These are phyloP conservation scores for Immersiporthe knoxdaviesiana DNA, from an alignment of 2,329 filamentous ascomycete species.

Conservation along the genomic window DNA sequence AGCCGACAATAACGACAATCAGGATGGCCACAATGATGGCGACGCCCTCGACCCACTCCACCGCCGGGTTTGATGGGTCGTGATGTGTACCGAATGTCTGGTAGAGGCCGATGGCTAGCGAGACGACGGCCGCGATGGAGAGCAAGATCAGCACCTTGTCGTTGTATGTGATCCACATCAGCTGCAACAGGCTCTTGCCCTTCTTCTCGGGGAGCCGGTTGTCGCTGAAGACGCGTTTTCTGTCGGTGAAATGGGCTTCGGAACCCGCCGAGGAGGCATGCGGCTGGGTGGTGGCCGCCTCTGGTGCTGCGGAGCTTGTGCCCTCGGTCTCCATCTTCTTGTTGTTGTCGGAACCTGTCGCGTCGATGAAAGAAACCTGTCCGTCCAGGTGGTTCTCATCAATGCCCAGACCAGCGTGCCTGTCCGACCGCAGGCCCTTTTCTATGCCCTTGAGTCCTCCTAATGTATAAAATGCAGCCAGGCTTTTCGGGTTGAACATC, in stretches of 20 bases:
- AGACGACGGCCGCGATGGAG: conserved; percentile 71
- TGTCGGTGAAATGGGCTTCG: conserved; percentile 57
- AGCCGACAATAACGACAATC: conserved; percentile 77
- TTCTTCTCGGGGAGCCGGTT: conserved; percentile 76
- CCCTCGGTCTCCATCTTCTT: conserved; percentile 42
- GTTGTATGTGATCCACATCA: conserved; percentile 84
- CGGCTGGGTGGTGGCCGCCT: conserved; percentile 24
- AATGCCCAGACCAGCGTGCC: conserved; percentile 72
- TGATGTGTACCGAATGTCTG: conserved; percentile 69
- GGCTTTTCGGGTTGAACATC: conserved; percentile 85
- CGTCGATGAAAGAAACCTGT: conserved; percentile 73
- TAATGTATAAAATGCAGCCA: conserved; percentile 78
- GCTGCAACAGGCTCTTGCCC: conserved; percentile 70
- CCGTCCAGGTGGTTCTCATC: conserved; percentile 74
- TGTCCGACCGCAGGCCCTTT: conserved; percentile 74
- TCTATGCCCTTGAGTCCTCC: conserved; percentile 80
- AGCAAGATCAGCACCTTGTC: conserved; percentile 79
- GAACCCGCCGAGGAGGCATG: conserved; percentile 6
- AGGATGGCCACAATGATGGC: conserved; percentile 80
- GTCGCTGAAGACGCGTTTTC: conserved; percentile 71
- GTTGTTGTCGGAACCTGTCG: conserved; percentile 47
- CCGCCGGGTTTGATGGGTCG: conserved; percentile 52
- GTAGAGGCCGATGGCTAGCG: conserved; percentile 74
- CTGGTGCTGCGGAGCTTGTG: conserved; percentile 30
- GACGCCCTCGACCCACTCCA: conserved; percentile 82